Percentiles rank a stretch among this genome's conserved stretches.
Conservation (phyloP, 345 rosid species). For the Linum trigynum region DNA sequence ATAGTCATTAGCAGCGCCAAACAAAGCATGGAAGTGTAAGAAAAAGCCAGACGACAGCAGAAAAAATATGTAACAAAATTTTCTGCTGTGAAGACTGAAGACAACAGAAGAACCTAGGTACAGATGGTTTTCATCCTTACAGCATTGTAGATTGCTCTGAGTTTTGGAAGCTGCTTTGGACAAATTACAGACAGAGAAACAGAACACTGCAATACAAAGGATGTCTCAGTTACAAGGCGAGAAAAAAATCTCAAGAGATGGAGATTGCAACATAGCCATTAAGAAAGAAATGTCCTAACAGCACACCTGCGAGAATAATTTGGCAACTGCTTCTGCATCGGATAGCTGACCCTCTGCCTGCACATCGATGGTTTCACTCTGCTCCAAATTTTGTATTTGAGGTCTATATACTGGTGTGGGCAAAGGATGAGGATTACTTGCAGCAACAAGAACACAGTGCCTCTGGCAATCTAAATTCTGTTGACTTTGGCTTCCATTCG, state of each 20-base stretch:
- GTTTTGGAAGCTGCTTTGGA: constrained; percentile 84
- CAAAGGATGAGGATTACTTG: constrained; percentile 83
- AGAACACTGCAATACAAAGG: constrained; percentile 48
- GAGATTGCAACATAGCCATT: neutral
- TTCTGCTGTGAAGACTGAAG: neutral
- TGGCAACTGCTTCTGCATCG: constrained; percentile 86
- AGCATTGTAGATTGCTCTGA: constrained; percentile 65
- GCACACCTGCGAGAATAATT: constrained; percentile 58
- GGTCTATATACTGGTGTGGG: constrained; percentile 93
- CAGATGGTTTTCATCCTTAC: constrained; percentile 40
- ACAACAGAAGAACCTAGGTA: neutral
- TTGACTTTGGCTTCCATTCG: constrained; percentile 58
- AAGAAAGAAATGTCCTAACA: constrained; percentile 7
- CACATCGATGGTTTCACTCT: constrained; percentile 46
- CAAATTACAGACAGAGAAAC: constrained; percentile 83
- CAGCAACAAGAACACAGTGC: constrained; percentile 85
- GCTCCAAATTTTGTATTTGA: constrained; percentile 51
- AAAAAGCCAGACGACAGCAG: neutral
- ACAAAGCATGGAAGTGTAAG: neutral
- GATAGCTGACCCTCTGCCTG: constrained; percentile 59
- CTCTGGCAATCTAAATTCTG: constrained; percentile 60
- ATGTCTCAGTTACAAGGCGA: constrained; percentile 18
- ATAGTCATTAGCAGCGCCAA: neutral
- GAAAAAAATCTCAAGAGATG: constrained; percentile 3
- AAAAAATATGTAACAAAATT: neutral